Conservation (phyloP, 2,329 filamentous ascomycete genomes). For the Chalaropsis thielavioides region DNA sequence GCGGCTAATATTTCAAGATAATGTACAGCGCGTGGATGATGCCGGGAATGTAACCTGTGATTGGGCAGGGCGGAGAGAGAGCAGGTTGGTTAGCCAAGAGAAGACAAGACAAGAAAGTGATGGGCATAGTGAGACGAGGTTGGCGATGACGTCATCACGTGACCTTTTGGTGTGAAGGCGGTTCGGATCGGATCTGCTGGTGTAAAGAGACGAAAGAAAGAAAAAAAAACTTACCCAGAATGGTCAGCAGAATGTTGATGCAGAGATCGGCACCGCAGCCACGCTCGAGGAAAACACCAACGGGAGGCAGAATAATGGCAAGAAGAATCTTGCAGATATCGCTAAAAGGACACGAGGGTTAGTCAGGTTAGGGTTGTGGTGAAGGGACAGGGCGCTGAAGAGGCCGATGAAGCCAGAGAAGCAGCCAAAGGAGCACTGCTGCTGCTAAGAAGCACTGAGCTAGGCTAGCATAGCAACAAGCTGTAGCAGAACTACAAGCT, state of each 20-base stretch:
- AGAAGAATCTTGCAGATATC: slow-evolving; percentile 60
- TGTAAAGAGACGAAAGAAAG: too few species aligned
- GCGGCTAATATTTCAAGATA: slow-evolving; percentile 66
- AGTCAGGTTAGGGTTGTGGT: background rate
- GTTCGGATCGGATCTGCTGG: too few species aligned
- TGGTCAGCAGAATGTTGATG: slow-evolving; percentile 84
- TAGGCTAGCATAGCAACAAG: background rate
- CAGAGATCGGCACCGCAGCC: slow-evolving; percentile 75
- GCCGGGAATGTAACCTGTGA: slow-evolving; percentile 49
- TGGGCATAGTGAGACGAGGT: background rate
- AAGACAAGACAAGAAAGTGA: background rate
- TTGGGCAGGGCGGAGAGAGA: background rate
- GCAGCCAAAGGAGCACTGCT: background rate
- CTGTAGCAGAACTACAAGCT: background rate
- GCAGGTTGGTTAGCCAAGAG: slow-evolving; percentile 1
- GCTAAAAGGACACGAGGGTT: slow-evolving; percentile 21
- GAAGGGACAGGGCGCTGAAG: background rate
- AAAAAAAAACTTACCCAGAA: slow-evolving; percentile 42
- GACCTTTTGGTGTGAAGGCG: too few species aligned
- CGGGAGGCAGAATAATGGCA: slow-evolving; percentile 75
- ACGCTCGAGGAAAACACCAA: slow-evolving; percentile 89
- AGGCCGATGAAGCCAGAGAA: background rate
- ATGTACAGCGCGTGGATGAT: slow-evolving; percentile 93
- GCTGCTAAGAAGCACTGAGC: background rate
- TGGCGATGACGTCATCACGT: background rate